phyloP scores from a whole-genome alignment of 2,329 filamentous ascomycete species.

The Stagonosporopsis cucurbitacearum region DNA sequence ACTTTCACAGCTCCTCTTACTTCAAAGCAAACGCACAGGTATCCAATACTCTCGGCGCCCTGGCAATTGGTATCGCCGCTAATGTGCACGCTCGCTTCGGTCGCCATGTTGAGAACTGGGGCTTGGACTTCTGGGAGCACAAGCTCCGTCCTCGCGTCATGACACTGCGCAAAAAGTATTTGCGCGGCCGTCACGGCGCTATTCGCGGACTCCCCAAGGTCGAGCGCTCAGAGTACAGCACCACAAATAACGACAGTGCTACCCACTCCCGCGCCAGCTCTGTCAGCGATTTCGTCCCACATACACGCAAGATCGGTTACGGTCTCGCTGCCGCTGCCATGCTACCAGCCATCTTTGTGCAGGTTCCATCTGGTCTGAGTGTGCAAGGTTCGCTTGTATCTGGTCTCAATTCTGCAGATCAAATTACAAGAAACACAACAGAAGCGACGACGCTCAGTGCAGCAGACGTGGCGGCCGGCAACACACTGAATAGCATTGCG shows the following conservation, averaged over 20 bases:
- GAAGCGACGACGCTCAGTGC: conserved; percentile 51
- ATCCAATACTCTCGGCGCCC: conserved; percentile 76
- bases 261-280: conserved; percentile 32
- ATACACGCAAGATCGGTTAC: conserved; percentile 61
- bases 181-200: conserved; percentile 29
- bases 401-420: conserved; percentile 63
- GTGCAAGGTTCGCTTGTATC: conserved; percentile 64
- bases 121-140: conserved; percentile 62
- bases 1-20: conserved; percentile 71
- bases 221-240: conserved; percentile 30
- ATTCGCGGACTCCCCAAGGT: conserved; percentile 19
- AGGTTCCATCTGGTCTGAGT: conserved; percentile 66
- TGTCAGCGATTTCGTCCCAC: conserved; percentile 37
- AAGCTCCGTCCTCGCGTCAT: conserved; percentile 52
- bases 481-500: conserved; percentile 51
- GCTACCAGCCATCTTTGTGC: conserved; percentile 82
- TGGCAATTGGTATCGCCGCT: conserved; percentile 77
- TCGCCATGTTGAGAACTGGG: conserved; percentile 62
- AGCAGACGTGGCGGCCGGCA: conserved; percentile 30
- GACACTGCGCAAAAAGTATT: conserved; percentile 35
- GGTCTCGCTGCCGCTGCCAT: conserved; percentile 84
- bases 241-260: conserved; percentile 25
- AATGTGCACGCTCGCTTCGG: conserved; percentile 79
- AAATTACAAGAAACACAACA: conserved; percentile 59
- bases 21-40: conserved; percentile 76